Evolutionary conservation across 345 rosid species (phyloP).

Genomic region (Hirschfeldia incana): DNA sequence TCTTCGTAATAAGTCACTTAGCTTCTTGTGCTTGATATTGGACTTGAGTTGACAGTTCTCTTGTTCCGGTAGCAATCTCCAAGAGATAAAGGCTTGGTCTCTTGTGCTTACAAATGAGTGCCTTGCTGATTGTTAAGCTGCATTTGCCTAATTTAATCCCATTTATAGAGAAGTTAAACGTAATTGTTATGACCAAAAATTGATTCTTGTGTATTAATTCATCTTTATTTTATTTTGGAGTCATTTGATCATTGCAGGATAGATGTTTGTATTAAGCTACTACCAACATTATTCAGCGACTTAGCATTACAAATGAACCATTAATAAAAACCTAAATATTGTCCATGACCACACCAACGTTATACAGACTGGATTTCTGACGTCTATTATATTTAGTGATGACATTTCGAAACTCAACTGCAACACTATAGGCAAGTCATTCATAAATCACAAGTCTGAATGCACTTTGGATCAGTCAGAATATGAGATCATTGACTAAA

Average conservation of each 20-base stretch:
- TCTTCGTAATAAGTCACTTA: neutral
- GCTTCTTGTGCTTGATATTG: neutral
- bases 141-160: neutral
- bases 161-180: neutral
- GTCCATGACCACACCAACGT: neutral
- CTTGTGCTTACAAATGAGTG: neutral
- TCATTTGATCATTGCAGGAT: neutral
- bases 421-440: neutral
- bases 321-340: neutral
- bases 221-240: neutral
- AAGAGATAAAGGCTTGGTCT: neutral
- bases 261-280: neutral
- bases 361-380: neutral
- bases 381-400: neutral
- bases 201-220: neutral
- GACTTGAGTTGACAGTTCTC: neutral
- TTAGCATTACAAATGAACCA: neutral
- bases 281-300: neutral
- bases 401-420: neutral
- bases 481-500: no score
- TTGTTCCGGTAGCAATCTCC: neutral
- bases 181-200: neutral
- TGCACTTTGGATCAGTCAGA: neutral
- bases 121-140: neutral
- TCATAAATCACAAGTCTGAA: neutral